phyloP scores from a whole-genome alignment of 371 early-diverging fungal genomes.

The Lichtheimia corymbifera region DNA sequence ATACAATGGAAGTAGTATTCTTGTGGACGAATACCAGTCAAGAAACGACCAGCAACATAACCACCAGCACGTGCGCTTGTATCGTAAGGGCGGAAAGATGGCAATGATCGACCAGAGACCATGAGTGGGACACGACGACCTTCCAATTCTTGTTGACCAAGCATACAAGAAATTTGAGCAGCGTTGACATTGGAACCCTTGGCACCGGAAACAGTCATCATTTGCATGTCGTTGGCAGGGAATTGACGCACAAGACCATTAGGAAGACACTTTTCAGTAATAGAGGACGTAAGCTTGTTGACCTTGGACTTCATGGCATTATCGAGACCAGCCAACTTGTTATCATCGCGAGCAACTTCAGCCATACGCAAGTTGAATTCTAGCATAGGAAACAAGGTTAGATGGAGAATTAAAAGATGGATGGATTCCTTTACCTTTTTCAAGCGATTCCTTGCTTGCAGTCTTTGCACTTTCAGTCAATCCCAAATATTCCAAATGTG shows the following conservation, averaged over 20 bases:
- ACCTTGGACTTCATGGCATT: slow-evolving; percentile 87
- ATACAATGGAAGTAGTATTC: slow-evolving; percentile 95
- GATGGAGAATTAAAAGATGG: not conserved
- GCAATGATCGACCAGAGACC: slow-evolving; percentile 97
- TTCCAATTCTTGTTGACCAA: slow-evolving; percentile 99
- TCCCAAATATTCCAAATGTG: slow-evolving; percentile 74
- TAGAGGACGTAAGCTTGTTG: slow-evolving; percentile 81
- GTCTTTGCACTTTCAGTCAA: slow-evolving; percentile 53
- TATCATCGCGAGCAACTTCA: slow-evolving; percentile 80
- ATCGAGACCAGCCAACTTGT: slow-evolving; percentile 90
- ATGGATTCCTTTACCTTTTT: slow-evolving; percentile 21
- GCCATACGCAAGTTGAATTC: slow-evolving; percentile 80
- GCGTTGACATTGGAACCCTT: slow-evolving; percentile 99
- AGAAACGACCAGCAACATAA: slow-evolving; percentile 98
- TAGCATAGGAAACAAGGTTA: slow-evolving; percentile 5
- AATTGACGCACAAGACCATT: slow-evolving; percentile 81
- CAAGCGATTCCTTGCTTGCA: slow-evolving; percentile 30
- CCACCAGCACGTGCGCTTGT: slow-evolving; percentile 95
- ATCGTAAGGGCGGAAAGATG: slow-evolving; percentile 93
- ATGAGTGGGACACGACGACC: slow-evolving; percentile 99
- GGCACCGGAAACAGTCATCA: slow-evolving; percentile 99
- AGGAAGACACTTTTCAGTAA: slow-evolving; percentile 87
- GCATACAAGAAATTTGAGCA: slow-evolving; percentile 97
- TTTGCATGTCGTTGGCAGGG: slow-evolving; percentile 98
- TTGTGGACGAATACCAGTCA: slow-evolving; percentile 98